A percentile compares a stretch with the other conserved stretches of the same genome.
Evolutionary conservation across 2,329 filamentous ascomycete genomes (phyloP).

Genomic region (Pseudocercospora pini-densiflorae): DNA sequence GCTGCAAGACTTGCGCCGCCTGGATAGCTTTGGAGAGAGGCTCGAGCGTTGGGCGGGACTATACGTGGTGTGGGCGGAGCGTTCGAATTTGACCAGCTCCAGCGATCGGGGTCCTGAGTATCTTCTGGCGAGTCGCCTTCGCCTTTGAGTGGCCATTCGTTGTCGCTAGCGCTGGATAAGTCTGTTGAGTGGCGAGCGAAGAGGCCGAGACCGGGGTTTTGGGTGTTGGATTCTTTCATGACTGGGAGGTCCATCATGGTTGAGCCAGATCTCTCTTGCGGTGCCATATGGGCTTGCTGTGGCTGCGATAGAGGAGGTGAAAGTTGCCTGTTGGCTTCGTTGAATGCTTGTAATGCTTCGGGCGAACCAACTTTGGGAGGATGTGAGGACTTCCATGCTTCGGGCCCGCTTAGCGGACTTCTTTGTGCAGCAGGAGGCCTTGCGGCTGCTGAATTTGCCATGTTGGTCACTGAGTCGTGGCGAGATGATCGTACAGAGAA

Average conservation of each 20-base stretch:
- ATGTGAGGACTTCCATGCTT: slow-evolving; percentile 19
- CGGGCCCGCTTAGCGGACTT: neutral
- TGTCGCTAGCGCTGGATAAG: neutral
- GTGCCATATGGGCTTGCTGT: neutral
- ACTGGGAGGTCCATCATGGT: neutral
- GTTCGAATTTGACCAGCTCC: slow-evolving; percentile 37
- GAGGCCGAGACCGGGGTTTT: neutral
- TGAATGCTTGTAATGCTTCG: neutral
- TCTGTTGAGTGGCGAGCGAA: neutral
- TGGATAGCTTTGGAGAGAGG: slow-evolving; percentile 6
- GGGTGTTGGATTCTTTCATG: neutral
- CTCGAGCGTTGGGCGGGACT: slow-evolving; percentile 6
- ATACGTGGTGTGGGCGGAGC: slow-evolving; percentile 36
- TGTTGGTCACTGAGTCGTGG: slow-evolving; percentile 19
- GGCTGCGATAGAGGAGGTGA: neutral
- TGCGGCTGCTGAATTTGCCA: neutral
- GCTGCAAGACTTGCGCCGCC: slow-evolving; percentile 15
- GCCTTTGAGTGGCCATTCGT: slow-evolving; percentile 3
- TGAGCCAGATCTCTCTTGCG: neutral
- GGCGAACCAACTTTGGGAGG: slow-evolving; percentile 8
- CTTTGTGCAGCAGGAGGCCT: neutral
- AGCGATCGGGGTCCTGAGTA: slow-evolving; percentile 21
- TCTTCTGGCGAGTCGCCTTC: neutral
- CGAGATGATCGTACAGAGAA: slow-evolving; percentile 33
- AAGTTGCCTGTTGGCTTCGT: too few relatives aligned